A percentile compares a stretch with the other conserved stretches of the same genome.
These are phyloP conservation scores for Litchi chinensis DNA, from an alignment of 345 rosid species.

Conservation along the genomic window DNA sequence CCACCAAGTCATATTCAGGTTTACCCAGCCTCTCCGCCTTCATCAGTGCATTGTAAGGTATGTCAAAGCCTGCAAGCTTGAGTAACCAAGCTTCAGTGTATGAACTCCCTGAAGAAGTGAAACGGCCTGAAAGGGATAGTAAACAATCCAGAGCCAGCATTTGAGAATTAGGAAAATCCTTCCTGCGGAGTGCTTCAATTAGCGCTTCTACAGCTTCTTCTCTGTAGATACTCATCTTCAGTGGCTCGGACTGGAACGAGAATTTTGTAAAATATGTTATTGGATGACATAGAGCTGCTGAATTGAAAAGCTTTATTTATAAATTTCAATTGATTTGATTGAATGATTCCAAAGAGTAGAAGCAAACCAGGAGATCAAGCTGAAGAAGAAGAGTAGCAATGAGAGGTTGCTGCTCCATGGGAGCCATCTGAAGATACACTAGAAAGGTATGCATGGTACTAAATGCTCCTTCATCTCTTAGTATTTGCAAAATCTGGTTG, in stretches of 20 bases:
- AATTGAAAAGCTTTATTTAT: not conserved
- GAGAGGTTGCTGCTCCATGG: conserved; percentile 60
- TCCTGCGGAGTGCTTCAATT: conserved; percentile 55
- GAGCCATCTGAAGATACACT: conserved; percentile 74
- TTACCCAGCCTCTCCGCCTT: conserved; percentile 36
- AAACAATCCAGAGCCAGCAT: conserved; percentile 55
- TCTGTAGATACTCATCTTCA: conserved; percentile 74
- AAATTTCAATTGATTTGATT: conserved; percentile 3
- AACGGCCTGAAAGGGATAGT: conserved; percentile 50
- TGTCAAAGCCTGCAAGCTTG: conserved; percentile 58
- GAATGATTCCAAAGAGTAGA: conserved; percentile 11
- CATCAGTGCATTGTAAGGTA: conserved; percentile 50
- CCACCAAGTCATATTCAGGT: conserved; percentile 35
- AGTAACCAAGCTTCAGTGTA: conserved; percentile 63
- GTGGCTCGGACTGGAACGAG: conserved; percentile 55
- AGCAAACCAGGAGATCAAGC: conserved; percentile 64
- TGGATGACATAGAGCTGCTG: not conserved
- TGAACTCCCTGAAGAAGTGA: conserved; percentile 46
- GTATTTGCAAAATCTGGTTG: conserved; percentile 52
- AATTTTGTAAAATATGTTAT: conserved; percentile 11
- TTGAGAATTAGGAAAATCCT: conserved; percentile 58
- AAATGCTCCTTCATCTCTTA: conserved; percentile 64
- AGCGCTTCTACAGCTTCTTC: conserved; percentile 67
- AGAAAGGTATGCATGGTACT: conserved; percentile 74
- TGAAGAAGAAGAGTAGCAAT: conserved; percentile 69